Percentiles rank a stretch among this genome's conserved stretches.
Conservation (phyloP, 2,329 filamentous ascomycete species). For the Penicillium sp. region DNA sequence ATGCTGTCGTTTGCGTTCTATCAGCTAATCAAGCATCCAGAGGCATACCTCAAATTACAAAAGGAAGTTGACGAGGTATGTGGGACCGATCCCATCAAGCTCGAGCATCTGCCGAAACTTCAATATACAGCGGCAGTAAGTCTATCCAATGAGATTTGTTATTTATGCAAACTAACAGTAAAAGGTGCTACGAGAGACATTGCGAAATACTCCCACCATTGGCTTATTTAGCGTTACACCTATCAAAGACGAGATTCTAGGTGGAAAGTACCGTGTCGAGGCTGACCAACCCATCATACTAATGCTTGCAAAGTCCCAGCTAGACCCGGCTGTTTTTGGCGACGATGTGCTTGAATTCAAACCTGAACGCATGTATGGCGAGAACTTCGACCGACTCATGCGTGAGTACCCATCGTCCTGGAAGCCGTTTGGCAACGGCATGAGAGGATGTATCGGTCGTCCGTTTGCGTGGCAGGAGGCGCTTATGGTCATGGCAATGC, state of each 20-base stretch:
- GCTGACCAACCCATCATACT: conserved; percentile 49
- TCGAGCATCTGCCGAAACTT: neutral
- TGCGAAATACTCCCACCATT: neutral
- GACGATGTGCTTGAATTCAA: conserved; percentile 62
- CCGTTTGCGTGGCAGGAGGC: conserved; percentile 73
- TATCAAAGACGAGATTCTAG: neutral
- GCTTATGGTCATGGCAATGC: conserved; percentile 54
- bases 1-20: neutral
- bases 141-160: neutral
- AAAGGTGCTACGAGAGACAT: neutral
- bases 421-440: conserved; percentile 73
- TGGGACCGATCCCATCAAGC: neutral
- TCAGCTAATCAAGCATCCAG: neutral
- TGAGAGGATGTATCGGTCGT: conserved; percentile 67
- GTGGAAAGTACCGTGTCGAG: conserved; percentile 57
- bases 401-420: conserved; percentile 30
- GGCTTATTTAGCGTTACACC: neutral
- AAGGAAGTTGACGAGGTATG: neutral
- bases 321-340: conserved; percentile 62
- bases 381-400: conserved; percentile 51
- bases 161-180: neutral
- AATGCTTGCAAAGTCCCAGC: conserved; percentile 54
- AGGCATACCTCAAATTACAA: neutral
- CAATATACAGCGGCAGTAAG: neutral
- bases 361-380: conserved; percentile 69